These are phyloP conservation scores for Corylus avellana DNA, from an alignment of 306 rosid species.

Conservation along the genomic window DNA sequence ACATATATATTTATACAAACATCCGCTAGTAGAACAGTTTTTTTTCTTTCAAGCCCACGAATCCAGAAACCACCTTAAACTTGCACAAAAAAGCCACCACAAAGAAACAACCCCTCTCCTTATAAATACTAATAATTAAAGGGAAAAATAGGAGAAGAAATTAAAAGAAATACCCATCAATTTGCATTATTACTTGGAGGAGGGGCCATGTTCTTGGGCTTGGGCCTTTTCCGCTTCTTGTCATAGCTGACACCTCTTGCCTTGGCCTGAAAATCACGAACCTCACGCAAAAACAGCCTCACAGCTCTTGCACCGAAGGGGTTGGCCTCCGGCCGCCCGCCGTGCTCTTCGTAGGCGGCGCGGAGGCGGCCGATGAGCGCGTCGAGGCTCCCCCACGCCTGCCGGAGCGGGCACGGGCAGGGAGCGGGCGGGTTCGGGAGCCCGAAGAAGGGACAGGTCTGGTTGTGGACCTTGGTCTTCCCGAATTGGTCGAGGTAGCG, in stretches of 20 bases:
- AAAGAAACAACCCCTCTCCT: slow-evolving; percentile 11
- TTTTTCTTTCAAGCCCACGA: background rate
- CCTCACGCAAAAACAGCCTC: slow-evolving; percentile 76
- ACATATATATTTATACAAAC: background rate
- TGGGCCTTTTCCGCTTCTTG: slow-evolving; percentile 88
- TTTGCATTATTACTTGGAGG: background rate
- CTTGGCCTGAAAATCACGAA: slow-evolving; percentile 86
- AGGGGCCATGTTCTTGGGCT: slow-evolving; percentile 32
- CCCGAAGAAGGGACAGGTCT: slow-evolving; percentile 81
- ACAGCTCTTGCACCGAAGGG: slow-evolving; percentile 78
- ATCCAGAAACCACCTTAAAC: slow-evolving; percentile 24
- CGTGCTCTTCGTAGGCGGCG: slow-evolving; percentile 87
- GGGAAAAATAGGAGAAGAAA: slow-evolving; percentile 11
- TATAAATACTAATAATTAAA: background rate
- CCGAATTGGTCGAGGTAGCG: slow-evolving; percentile 92
- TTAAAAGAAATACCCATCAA: slow-evolving; percentile 1
- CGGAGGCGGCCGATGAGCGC: slow-evolving; percentile 95
- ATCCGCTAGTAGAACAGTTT: background rate
- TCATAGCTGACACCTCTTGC: slow-evolving; percentile 91
- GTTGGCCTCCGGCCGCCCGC: slow-evolving; percentile 57
- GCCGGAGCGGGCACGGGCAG: slow-evolving; percentile 89
- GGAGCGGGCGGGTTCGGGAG: slow-evolving; percentile 84
- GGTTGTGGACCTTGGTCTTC: slow-evolving; percentile 87
- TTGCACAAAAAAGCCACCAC: slow-evolving; percentile 1
- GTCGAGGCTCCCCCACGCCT: slow-evolving; percentile 98